These are phyloP conservation scores for Aspergillus terreus DNA, from an alignment of 2,329 filamentous ascomycete genomes.

Conservation along the genomic window DNA sequence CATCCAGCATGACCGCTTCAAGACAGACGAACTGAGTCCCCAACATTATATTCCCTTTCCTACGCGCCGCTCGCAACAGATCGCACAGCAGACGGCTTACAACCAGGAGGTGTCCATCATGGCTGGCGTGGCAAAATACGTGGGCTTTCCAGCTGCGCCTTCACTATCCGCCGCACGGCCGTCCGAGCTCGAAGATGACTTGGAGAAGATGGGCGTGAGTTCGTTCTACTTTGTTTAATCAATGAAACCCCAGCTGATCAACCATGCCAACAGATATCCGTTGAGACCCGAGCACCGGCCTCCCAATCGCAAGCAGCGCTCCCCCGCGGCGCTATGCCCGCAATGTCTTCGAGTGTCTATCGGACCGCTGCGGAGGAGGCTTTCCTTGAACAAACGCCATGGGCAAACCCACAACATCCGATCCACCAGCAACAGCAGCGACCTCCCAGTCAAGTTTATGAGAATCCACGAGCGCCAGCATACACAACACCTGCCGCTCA, in stretches of 20 bases:
- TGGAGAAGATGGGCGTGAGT: slow-evolving; percentile 84
- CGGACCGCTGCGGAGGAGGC: slow-evolving; percentile 69
- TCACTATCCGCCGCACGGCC: slow-evolving; percentile 69
- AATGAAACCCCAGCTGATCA: background rate
- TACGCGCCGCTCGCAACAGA: slow-evolving; percentile 69
- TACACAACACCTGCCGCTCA: slow-evolving; percentile 43
- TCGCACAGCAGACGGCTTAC: slow-evolving; percentile 83
- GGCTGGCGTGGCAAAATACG: slow-evolving; percentile 86
- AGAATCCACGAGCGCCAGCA: slow-evolving; percentile 31
- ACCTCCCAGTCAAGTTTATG: slow-evolving; percentile 29
- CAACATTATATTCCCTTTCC: slow-evolving; percentile 82
- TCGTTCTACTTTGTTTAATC: background rate
- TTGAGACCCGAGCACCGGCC: slow-evolving; percentile 23
- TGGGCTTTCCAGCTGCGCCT: slow-evolving; percentile 94
- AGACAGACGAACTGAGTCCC: slow-evolving; percentile 70
- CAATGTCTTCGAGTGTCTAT: slow-evolving; percentile 30
- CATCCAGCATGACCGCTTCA: slow-evolving; percentile 83
- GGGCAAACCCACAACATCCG: slow-evolving; percentile 85
- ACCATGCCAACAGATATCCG: slow-evolving; percentile 23
- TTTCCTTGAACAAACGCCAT: slow-evolving; percentile 83
- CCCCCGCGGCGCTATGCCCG: slow-evolving; percentile 28
- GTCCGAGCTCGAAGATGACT: slow-evolving; percentile 77
- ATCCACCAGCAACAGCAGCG: slow-evolving; percentile 53
- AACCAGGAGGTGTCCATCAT: slow-evolving; percentile 92
- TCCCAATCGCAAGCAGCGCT: slow-evolving; percentile 26